phyloP scores from a whole-genome alignment of 2,329 filamentous ascomycete species.

The Pseudonectria buxi region DNA sequence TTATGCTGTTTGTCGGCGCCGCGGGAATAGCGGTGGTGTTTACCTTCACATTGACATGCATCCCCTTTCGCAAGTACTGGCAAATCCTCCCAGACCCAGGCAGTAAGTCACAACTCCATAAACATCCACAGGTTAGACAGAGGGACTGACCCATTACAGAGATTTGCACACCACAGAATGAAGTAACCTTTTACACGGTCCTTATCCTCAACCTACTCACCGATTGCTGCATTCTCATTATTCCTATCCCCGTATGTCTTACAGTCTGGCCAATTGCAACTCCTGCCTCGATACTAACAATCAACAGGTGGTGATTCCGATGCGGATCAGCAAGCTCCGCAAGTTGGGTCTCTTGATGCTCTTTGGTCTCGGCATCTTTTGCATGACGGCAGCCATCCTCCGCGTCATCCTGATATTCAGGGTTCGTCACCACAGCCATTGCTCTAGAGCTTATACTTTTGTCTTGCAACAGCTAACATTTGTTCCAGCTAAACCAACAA shows the following conservation, averaged over 20 bases:
- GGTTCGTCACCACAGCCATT: slow-evolving; percentile 12
- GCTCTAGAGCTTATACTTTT: neutral
- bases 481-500: slow-evolving; percentile 8
- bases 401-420: slow-evolving; percentile 24
- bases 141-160: slow-evolving; percentile 2
- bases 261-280: too few species aligned
- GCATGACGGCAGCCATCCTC: slow-evolving; percentile 24
- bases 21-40: slow-evolving; percentile 22
- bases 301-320: slow-evolving; percentile 18
- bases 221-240: slow-evolving; percentile 28
- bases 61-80: slow-evolving; percentile 29
- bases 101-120: slow-evolving; percentile 17
- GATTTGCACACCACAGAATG: slow-evolving; percentile 27
- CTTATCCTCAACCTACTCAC: slow-evolving; percentile 28
- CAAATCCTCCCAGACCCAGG: slow-evolving; percentile 31
- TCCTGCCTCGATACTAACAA: too few species aligned
- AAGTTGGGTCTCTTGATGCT: slow-evolving; percentile 25
- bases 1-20: slow-evolving; percentile 23
- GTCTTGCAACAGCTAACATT: neutral
- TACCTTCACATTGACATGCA: slow-evolving; percentile 24
- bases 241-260: slow-evolving; percentile 27
- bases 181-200: slow-evolving; percentile 25
- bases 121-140: neutral
- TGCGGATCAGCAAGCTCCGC: slow-evolving; percentile 22
- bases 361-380: slow-evolving; percentile 27